phyloP scores from a whole-genome alignment of 192 early-diverging fungal species.

The Linnemannia zychae region DNA sequence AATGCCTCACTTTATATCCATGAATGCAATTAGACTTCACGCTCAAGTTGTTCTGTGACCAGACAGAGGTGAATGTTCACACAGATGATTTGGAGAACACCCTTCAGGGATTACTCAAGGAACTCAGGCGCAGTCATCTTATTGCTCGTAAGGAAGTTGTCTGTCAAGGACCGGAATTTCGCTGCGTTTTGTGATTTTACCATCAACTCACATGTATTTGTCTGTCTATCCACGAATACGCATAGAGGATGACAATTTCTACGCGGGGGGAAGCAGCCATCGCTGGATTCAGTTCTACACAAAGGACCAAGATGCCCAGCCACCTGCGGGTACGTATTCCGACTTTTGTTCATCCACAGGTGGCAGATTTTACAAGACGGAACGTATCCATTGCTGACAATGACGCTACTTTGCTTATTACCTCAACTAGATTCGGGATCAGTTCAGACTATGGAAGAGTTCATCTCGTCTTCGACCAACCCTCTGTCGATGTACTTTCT shows the following conservation, averaged over 20 bases:
- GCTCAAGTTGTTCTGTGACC: constrained; percentile 44
- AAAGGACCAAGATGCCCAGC: not conserved
- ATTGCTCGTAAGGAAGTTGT: constrained; percentile 44
- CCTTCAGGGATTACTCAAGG: constrained; percentile 40
- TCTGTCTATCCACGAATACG: not conserved
- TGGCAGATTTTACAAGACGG: not conserved
- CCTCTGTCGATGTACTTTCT: constrained; percentile 49
- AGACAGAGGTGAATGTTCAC: constrained; percentile 39
- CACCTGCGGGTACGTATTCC: not conserved
- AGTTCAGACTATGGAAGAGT: constrained; percentile 36
- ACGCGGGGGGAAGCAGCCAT: constrained; percentile 54
- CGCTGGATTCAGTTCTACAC: constrained; percentile 59
- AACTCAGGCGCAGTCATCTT: constrained; percentile 44
- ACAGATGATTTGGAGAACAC: constrained; percentile 46
- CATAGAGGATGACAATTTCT: constrained; percentile 56
- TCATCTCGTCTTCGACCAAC: constrained; percentile 36
- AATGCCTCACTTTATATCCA: not conserved
- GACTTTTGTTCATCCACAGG: not conserved
- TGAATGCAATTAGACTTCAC: constrained; percentile 30
- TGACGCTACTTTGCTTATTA: not conserved
- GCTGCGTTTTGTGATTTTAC: not conserved
- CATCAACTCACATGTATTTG: not conserved
- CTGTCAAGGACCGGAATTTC: not conserved
- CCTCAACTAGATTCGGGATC: constrained; percentile 2
- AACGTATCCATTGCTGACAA: constrained; percentile 10